Evolutionary conservation across 768 basidiomycete genomes (phyloP).

Genomic region (Termitomyces sp.): DNA sequence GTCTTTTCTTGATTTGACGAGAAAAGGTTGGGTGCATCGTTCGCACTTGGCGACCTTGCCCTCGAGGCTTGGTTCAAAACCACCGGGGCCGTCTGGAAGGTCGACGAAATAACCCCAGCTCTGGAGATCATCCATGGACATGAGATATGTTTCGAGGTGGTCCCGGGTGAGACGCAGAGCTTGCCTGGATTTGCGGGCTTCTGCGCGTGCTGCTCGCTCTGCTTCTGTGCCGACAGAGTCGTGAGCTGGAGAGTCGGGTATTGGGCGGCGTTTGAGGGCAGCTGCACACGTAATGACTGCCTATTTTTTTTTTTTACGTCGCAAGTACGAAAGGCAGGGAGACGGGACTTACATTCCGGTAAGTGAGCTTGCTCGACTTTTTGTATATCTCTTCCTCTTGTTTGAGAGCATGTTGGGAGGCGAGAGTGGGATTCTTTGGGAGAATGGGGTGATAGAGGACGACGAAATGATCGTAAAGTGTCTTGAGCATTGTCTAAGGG

Average conservation of each 20-base stretch:
- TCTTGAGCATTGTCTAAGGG: conserved; percentile 69
- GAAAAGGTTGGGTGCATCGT: conserved; percentile 68
- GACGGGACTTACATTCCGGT: conserved; percentile 64
- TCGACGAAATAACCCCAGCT: conserved; percentile 70
- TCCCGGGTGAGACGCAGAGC: conserved; percentile 49
- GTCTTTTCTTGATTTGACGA: conserved; percentile 56
- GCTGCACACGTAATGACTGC: conserved; percentile 50
- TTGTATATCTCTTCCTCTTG: conserved; percentile 82
- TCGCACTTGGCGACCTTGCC: conserved; percentile 71
- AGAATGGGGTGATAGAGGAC: conserved; percentile 61
- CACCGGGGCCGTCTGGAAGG: conserved; percentile 66
- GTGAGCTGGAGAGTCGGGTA: conserved; percentile 57
- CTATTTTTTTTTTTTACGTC: conserved; percentile 24
- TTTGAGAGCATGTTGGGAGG: conserved; percentile 72
- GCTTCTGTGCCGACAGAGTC: conserved; percentile 76
- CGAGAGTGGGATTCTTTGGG: conserved; percentile 52
- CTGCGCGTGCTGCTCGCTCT: conserved; percentile 52
- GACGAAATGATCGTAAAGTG: conserved; percentile 67
- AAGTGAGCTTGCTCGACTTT: conserved; percentile 72
- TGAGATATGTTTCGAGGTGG: conserved; percentile 54
- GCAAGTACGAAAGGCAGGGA: neutral
- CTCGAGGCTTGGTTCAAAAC: conserved; percentile 55
- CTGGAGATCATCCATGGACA: conserved; percentile 53
- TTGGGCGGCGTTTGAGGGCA: conserved; percentile 43
- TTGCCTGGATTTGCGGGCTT: conserved; percentile 49